A percentile compares a stretch with the other conserved stretches of the same genome.
Conservation (phyloP, 495 filamentous ascomycete species). For the Penicillium angulare region DNA sequence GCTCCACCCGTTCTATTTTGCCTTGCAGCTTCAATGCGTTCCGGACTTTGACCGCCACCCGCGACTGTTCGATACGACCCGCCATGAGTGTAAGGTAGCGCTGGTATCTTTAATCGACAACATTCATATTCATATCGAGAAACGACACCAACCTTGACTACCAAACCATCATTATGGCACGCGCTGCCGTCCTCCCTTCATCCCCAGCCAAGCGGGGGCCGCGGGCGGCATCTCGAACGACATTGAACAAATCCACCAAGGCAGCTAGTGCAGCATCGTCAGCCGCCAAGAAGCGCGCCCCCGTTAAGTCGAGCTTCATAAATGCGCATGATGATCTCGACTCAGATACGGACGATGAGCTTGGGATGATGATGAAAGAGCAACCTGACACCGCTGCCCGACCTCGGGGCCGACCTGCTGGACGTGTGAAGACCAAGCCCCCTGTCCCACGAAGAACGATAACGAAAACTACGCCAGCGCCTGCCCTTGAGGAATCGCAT, state of each 20-base stretch:
- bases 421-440: conserved; percentile 11
- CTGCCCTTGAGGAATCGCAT: conserved; percentile 5
- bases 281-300: conserved; percentile 15
- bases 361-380: conserved; percentile 32
- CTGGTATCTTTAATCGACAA: conserved; percentile 1
- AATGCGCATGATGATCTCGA: conserved; percentile 13
- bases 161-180: conserved; percentile 31
- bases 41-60: conserved; percentile 5
- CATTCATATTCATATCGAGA: conserved; percentile 1
- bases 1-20: conserved; percentile 15
- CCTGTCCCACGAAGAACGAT: conserved; percentile 17
- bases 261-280: conserved; percentile 13
- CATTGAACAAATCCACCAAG: conserved; percentile 21
- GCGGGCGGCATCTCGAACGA: conserved; percentile 28
- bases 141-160: conserved; percentile 6
- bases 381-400: conserved; percentile 14
- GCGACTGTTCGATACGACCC: conserved; percentile 5
- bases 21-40: conserved; percentile 12
- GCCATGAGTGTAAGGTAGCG: conserved; percentile 18
- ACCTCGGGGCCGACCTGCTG: conserved; percentile 17
- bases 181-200: conserved; percentile 39
- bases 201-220: conserved; percentile 36
- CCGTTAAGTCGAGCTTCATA: conserved; percentile 19
- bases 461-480: conserved; percentile 16
- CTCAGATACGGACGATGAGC: conserved; percentile 40